These are phyloP conservation scores for Trichoderma aggressivum DNA, from an alignment of 2,329 filamentous ascomycete species.

Conservation along the genomic window DNA sequence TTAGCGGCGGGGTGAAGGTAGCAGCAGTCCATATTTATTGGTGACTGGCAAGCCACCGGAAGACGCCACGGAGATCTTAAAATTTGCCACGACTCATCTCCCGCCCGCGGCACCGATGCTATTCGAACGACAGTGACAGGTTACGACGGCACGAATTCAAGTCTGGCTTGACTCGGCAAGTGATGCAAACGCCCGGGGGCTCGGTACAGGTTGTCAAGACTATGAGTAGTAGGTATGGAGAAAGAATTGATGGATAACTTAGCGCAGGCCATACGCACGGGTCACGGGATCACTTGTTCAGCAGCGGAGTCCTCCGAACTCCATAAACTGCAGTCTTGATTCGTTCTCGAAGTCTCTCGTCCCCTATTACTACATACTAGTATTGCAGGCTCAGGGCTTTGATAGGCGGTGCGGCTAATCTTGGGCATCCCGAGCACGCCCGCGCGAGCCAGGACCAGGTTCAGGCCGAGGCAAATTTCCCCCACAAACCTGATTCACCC, in stretches of 20 bases:
- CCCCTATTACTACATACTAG: too few relatives aligned
- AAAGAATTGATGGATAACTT: background rate
- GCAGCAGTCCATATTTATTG: background rate
- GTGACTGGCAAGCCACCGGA: background rate
- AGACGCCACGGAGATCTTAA: background rate
- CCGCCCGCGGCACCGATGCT: background rate
- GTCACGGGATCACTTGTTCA: constrained; percentile 7
- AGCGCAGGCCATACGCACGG: background rate
- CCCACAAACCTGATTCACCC: constrained; percentile 13
- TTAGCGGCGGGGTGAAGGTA: background rate
- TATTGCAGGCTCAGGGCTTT: background rate
- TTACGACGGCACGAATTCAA: background rate
- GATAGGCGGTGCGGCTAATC: background rate
- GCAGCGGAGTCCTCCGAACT: background rate
- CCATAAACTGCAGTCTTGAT: background rate
- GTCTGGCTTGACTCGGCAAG: background rate
- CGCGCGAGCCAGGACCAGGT: background rate
- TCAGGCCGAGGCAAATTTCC: constrained; percentile 7
- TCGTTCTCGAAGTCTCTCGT: background rate
- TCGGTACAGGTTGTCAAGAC: background rate
- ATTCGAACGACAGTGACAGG: background rate
- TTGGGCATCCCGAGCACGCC: background rate
- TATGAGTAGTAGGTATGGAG: background rate
- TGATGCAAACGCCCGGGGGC: background rate
- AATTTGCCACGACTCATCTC: background rate